A percentile compares a stretch with the other conserved stretches of the same genome.
Evolutionary conservation across 495 filamentous ascomycete species (phyloP).

Genomic region (Aspergillus funiculosus): DNA sequence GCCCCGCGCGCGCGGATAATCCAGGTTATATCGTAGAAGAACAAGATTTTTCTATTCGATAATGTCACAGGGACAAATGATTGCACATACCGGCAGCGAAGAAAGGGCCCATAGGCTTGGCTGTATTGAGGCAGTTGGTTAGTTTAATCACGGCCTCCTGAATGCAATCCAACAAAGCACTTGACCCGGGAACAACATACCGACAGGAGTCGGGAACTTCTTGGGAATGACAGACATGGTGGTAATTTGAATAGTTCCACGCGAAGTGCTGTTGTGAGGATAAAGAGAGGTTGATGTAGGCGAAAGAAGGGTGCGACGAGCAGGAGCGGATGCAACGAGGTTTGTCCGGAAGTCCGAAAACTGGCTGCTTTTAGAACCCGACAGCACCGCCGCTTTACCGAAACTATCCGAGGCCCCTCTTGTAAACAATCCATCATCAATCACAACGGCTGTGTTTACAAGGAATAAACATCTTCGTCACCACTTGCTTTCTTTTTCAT

Average conservation of each 20-base stretch:
- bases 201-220: constrained; percentile 83
- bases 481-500: not conserved
- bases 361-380: constrained; percentile 23
- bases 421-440: constrained; percentile 34
- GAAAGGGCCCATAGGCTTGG: constrained; percentile 84
- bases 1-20: not conserved
- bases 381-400: constrained; percentile 33
- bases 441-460: not conserved
- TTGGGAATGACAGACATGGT: constrained; percentile 80
- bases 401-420: constrained; percentile 21
- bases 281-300: constrained; percentile 29
- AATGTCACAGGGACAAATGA: not conserved
- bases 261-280: constrained; percentile 24
- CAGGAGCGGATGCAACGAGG: constrained; percentile 32
- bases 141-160: constrained; percentile 16
- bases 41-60: not conserved
- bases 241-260: constrained; percentile 22
- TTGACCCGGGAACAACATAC: constrained; percentile 53
- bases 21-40: not conserved
- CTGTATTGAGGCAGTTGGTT: constrained; percentile 47
- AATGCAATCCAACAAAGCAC: not conserved
- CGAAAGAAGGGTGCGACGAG: constrained; percentile 20
- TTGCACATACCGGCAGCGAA: constrained; percentile 78
- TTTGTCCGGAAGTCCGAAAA: constrained; percentile 32
- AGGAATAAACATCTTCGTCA: not conserved